Evolutionary conservation across 306 rosid genomes (phyloP), one percentile per base, ranked within the genome.

Genomic region (Carpinus viminea): DNA sequence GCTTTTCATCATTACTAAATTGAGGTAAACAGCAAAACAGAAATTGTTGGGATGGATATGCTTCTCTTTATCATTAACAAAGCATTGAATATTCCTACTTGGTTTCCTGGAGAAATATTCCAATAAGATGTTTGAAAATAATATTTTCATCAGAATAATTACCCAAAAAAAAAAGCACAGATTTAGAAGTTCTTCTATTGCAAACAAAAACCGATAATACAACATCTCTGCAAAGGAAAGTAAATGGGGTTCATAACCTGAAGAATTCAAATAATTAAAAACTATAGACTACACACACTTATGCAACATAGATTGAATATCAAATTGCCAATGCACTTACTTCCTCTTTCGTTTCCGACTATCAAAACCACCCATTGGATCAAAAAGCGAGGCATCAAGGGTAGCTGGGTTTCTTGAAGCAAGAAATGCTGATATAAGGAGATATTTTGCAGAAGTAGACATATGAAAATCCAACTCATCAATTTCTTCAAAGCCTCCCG

Each of bases 381-480:
- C 96, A 74, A 95, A 95, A 78, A 95, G 87, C 28, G 98, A 95
- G 65, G 96, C 97, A 79, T 95, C 97, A 74, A 95, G 94, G 20
- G 99, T 95, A 52, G 97, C 98, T 54, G 98, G 98, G 68, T 95
- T 95, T 92, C 98, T 81, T 76, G 98, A 94, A 80, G 98, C 97
- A 85, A 94, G 95, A 79, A 88, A 94, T 61, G 97, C 97, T n/a
- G 98, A 92, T 78, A 95, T 84, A 82, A 95, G 91, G 77, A 91
- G 99, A 86, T 93, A 93, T 78, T 93, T 95, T 59, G 98, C 96
- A 68, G 94, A 90, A 81, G 93, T 89, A 55, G 93, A 88, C 97
- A 95, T 87, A 76, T 93, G 96, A 80, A 95, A 89, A 72, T 87
- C 97, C 65, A 90, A 79, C 68, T 88, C 83, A n/a, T 79, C 85